Evolutionary conservation across 164 flowering plant species (phyloP), one percentile per base, ranked within the genome.

Genomic region (Annona squamosa): DNA sequence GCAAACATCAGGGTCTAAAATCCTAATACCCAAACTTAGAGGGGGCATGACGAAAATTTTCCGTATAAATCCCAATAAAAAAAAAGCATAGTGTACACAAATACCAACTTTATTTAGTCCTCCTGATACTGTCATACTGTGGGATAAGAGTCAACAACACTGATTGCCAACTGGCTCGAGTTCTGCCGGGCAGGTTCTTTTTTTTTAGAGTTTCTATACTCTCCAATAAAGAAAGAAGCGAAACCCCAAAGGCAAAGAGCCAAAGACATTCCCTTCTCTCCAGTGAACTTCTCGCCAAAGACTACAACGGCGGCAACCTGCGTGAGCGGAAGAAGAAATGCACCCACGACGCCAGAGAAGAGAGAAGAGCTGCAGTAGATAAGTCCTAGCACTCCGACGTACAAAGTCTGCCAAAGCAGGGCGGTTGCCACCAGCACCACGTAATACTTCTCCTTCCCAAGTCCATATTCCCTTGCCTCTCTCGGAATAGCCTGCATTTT

Each of bases 131-230:
- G 63, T 59, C 63, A 59, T 59, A 59, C 63, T 12, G 13, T 18
- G n/a, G 1, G 2, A 9, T 3, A n/a, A n/a, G n/a, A n/a, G n/a
- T n/a, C n/a, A n/a, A n/a, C n/a, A n/a, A n/a, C n/a, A n/a, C n/a
- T n/a, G n/a, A 59, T 13, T 59, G 18, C n/a, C 2, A 3, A 18
- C 63, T 59, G 63, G 0, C n/a, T 59, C 63, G 16, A n/a, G n/a
- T n/a, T n/a, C n/a, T 63, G 82, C 79, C 66, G 67, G 48, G n/a
- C 59, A 41, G 42, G 42, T 77, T 72, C 70, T 74, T 61, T 70
- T 43, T 76, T 77, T 76, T 66, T 84, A 64, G 1, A 72, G 1
- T 59, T 52, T 65, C 85, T 81, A 2, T 67, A 47, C 69, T 63
- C 65, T 63, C 75, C 75, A 56, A 19, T 42, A 43, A 73, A 57